Evolutionary conservation across 805 yeast genomes (phyloP).

Genomic region (Sugiyamaella floridensis): DNA sequence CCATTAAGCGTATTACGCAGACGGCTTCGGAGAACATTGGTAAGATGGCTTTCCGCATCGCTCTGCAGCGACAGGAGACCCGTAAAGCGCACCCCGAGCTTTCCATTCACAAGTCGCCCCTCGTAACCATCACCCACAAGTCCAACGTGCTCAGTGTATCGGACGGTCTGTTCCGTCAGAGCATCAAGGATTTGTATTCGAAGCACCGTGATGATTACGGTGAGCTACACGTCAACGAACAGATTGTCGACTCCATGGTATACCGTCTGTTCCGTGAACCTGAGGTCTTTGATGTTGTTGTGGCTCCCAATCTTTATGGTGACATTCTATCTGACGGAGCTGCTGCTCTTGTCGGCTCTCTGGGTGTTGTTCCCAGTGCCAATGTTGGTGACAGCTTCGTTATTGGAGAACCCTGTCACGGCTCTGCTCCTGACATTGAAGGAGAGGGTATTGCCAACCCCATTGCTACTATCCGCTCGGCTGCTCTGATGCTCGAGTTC

Average conservation of each 20-base stretch:
- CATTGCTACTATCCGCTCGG: constrained; percentile 94
- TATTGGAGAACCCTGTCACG: constrained; percentile 99
- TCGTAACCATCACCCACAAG: constrained; percentile 90
- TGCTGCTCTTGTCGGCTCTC: constrained; percentile 89
- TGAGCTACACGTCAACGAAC: constrained; percentile 70
- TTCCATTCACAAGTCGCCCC: constrained; percentile 47
- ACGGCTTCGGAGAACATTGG: constrained; percentile 81
- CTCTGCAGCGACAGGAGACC: constrained; percentile 78
- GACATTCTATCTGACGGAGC: constrained; percentile 96
- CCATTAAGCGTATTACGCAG: constrained; percentile 93
- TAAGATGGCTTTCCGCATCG: constrained; percentile 85
- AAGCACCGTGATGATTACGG: constrained; percentile 52
- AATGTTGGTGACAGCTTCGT: constrained; percentile 95
- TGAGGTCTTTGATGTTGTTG: constrained; percentile 92
- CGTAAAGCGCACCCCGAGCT: constrained; percentile 44
- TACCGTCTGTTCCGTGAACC: constrained; percentile 99
- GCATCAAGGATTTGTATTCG: constrained; percentile 55
- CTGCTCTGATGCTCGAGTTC: constrained; percentile 95
- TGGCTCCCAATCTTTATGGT: constrained; percentile 97
- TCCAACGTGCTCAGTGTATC: constrained; percentile 88
- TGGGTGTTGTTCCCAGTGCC: constrained; percentile 97
- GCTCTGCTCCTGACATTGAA: constrained; percentile 97
- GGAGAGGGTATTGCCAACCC: constrained; percentile 87
- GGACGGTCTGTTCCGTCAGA: constrained; percentile 95
- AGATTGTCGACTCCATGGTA: constrained; percentile 98